Evolutionary conservation across 2,329 filamentous ascomycete genomes (phyloP).

Genomic region (Exophiala viscosa): DNA sequence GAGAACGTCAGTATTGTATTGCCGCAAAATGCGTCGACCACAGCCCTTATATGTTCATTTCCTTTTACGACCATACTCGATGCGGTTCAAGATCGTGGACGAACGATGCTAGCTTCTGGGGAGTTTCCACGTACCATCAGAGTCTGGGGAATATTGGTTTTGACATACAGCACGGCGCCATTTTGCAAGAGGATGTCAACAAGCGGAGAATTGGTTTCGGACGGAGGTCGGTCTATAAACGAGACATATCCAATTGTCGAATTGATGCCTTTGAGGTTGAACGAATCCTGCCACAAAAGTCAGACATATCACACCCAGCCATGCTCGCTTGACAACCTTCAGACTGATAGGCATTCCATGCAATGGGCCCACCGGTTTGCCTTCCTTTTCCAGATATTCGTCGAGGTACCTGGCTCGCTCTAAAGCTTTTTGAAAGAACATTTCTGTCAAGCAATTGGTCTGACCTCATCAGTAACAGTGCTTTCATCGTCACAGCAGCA

Average conservation of each 20-base stretch:
- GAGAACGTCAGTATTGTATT: neutral
- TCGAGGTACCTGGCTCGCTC: slow-evolving; percentile 59
- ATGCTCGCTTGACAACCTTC: slow-evolving; percentile 5
- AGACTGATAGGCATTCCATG: slow-evolving; percentile 50
- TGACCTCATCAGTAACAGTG: slow-evolving; percentile 2
- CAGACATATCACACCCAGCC: slow-evolving; percentile 30
- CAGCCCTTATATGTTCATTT: too few species aligned
- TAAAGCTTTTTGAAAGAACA: slow-evolving; percentile 45
- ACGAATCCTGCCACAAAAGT: slow-evolving; percentile 40
- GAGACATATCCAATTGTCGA: slow-evolving; percentile 33
- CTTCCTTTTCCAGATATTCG: slow-evolving; percentile 46
- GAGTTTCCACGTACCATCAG: slow-evolving; percentile 36
- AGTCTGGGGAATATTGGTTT: slow-evolving; percentile 52
- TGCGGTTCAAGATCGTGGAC: neutral
- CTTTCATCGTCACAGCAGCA: slow-evolving; percentile 24
- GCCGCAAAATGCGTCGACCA: too few species aligned
- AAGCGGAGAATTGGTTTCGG: slow-evolving; percentile 28
- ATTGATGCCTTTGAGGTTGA: slow-evolving; percentile 31
- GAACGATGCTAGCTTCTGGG: neutral
- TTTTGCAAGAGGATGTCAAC: slow-evolving; percentile 31
- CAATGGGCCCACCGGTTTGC: slow-evolving; percentile 56
- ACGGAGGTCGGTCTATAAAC: slow-evolving; percentile 24
- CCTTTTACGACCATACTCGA: neutral
- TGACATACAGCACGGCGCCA: slow-evolving; percentile 51
- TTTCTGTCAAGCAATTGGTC: slow-evolving; percentile 39